Conservation (phyloP, 805 yeast species). For the Myxozyma mucilagina region DNA sequence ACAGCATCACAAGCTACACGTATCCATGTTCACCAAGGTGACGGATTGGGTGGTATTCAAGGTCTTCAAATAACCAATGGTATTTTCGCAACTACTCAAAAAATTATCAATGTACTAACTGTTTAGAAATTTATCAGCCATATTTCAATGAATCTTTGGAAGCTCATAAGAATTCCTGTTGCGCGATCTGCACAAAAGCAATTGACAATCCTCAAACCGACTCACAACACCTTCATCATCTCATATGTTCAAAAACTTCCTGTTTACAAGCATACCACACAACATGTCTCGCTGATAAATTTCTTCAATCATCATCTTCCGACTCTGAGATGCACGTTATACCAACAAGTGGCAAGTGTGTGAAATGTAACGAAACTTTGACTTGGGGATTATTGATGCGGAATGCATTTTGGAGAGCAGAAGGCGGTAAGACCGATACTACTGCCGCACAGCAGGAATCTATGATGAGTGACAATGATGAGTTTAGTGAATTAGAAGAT, state of each 20-base stretch:
- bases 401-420: constrained; percentile 29
- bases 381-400: constrained; percentile 31
- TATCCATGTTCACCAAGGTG: constrained; percentile 23
- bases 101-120: not conserved
- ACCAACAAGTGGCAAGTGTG: constrained; percentile 29
- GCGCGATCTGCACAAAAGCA: constrained; percentile 22
- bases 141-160: constrained; percentile 12
- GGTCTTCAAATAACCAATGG: constrained; percentile 18
- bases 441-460: not conserved
- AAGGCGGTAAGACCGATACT: not conserved
- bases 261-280: constrained; percentile 28
- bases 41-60: constrained; percentile 26
- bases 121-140: constrained; percentile 13
- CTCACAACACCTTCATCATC: constrained; percentile 2
- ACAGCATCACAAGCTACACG: not conserved
- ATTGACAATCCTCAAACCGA: not conserved
- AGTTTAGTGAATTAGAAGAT: not conserved
- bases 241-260: constrained; percentile 25
- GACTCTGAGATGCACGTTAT: constrained; percentile 17
- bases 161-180: not conserved
- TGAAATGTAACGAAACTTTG: constrained; percentile 18
- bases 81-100: not conserved
- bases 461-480: constrained; percentile 7
- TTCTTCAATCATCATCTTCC: constrained; percentile 5
- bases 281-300: constrained; percentile 25